Percentiles rank a stretch among this genome's conserved stretches.
Evolutionary conservation across 177 flowering plant genomes (phyloP).

Genomic region (Vitis hybrid): DNA sequence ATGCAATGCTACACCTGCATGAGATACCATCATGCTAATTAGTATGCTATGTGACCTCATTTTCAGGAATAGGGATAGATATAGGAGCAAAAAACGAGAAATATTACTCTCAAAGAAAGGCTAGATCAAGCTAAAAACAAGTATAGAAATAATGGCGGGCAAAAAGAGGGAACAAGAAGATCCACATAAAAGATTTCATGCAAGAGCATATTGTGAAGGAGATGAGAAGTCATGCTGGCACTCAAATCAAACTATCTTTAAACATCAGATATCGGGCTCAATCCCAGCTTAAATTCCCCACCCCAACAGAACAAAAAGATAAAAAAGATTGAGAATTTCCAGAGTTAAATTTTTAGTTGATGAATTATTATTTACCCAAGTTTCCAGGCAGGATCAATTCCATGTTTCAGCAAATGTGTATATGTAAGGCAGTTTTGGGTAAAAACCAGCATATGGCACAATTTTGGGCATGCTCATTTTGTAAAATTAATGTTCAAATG

Average conservation of each 20-base stretch:
- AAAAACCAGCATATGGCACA: too few species aligned
- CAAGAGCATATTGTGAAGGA: neutral
- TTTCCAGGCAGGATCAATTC: too few species aligned
- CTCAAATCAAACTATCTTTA: neutral
- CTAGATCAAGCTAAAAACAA: neutral
- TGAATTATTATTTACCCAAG: too few species aligned
- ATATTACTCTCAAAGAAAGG: neutral
- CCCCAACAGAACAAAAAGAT: too few species aligned
- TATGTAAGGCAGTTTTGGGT: too few species aligned
- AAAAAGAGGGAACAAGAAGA: neutral
- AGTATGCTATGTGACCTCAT: neutral
- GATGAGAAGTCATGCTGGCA: neutral
- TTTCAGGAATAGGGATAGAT: neutral
- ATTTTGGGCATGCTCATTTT: too few species aligned
- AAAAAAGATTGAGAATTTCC: too few species aligned
- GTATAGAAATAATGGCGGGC: neutral
- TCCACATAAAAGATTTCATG: neutral
- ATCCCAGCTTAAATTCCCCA: neutral
- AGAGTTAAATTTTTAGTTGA: too few species aligned
- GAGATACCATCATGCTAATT: neutral
- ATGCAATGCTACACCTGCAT: slow-evolving; percentile 6
- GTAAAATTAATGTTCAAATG: neutral
- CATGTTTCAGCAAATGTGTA: too few species aligned
- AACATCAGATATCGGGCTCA: neutral
- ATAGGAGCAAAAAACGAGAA: neutral